Percentiles rank a stretch among this genome's conserved stretches.
phyloP scores from a whole-genome alignment of 148 eudicot genomes.

The Nyssa sinensis region DNA sequence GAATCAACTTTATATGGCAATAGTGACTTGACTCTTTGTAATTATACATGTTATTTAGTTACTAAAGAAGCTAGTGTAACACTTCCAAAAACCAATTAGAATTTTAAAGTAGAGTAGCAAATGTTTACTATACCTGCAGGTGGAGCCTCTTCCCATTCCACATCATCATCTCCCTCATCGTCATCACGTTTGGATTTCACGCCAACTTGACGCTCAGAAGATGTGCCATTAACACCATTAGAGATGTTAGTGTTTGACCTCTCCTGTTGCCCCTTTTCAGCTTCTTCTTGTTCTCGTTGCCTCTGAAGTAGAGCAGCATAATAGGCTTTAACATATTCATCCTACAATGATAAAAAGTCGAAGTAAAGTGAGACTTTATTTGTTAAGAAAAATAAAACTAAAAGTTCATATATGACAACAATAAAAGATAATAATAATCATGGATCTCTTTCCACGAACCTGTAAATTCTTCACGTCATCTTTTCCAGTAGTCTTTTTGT shows the following conservation, averaged over 20 bases:
- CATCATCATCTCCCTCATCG: conserved; percentile 50
- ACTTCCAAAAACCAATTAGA: not conserved
- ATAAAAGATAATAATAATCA: not conserved
- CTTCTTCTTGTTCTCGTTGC: conserved; percentile 67
- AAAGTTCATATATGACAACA: not conserved
- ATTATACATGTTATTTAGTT: not conserved
- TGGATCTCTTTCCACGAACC: conserved; percentile 30
- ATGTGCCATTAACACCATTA: conserved; percentile 25
- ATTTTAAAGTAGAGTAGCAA: not conserved
- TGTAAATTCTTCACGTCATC: conserved; percentile 53
- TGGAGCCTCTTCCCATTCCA: conserved; percentile 76
- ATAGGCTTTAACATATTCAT: conserved; percentile 83
- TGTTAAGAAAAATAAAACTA: not conserved
- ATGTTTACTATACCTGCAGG: conserved; percentile 51
- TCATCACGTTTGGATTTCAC: conserved; percentile 62
- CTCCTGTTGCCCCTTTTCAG: conserved; percentile 45
- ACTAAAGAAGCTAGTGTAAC: not conserved
- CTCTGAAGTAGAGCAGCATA: conserved; percentile 74
- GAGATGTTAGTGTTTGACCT: conserved; percentile 20
- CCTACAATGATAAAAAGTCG: conserved; percentile 35
- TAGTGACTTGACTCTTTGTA: not conserved
- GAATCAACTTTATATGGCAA: not conserved
- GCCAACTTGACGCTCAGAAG: conserved; percentile 68
- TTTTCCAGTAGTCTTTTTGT: conserved; percentile 54
- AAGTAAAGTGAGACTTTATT: conserved; percentile 3